Evolutionary conservation across 129 eudicot species (phyloP).

Genomic region (Erigeron canadensis): DNA sequence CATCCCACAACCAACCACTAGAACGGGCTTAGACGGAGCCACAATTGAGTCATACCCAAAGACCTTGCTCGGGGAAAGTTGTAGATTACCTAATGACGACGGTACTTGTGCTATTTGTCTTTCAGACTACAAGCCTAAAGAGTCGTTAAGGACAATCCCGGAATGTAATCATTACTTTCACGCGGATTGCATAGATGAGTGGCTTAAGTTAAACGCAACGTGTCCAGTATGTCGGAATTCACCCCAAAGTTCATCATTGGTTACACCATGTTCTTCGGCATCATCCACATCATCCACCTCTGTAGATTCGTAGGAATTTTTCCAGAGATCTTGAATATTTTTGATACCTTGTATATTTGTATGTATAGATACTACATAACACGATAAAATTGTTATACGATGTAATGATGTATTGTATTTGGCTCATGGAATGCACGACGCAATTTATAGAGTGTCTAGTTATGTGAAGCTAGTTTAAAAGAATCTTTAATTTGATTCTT

Average conservation of each 20-base stretch:
- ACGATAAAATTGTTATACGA: neutral
- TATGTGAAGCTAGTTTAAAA: neutral
- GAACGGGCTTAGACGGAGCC: conserved; percentile 40
- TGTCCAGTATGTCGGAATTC: conserved; percentile 85
- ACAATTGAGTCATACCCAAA: conserved; percentile 56
- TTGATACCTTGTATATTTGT: conserved; percentile 22
- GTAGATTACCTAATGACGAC: conserved; percentile 48
- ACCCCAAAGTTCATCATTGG: conserved; percentile 41
- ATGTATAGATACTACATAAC: conserved; percentile 15
- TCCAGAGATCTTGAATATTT: conserved; percentile 3
- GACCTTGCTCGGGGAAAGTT: conserved; percentile 48
- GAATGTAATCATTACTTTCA: conserved; percentile 84
- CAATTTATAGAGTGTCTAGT: neutral
- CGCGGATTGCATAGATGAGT: conserved; percentile 73
- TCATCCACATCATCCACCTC: conserved; percentile 24
- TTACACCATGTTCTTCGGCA: conserved; percentile 37
- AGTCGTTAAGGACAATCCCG: conserved; percentile 65
- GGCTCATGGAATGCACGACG: neutral
- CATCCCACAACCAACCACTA: conserved; percentile 27
- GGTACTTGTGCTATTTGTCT: conserved; percentile 69
- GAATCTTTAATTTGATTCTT: too few species aligned
- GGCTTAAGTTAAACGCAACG: conserved; percentile 71
- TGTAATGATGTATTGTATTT: neutral
- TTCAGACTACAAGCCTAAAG: conserved; percentile 70
- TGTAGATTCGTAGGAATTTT: conserved; percentile 6